phyloP scores from a whole-genome alignment of 2,329 filamentous ascomycete species.

The Ophiostoma angusticollis region DNA sequence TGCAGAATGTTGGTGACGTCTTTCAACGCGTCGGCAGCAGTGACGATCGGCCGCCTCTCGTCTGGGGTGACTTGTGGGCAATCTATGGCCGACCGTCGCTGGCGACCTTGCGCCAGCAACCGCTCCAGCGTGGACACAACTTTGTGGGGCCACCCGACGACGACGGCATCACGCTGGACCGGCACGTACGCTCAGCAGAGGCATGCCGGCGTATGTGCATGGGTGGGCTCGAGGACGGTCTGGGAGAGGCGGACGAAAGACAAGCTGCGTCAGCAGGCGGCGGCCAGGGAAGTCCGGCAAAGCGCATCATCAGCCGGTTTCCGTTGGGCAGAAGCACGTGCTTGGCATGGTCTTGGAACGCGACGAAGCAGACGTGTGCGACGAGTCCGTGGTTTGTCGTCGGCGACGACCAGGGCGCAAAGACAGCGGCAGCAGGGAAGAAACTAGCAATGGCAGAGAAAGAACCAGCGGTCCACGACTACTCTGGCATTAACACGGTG shows the following conservation, averaged over 20 bases:
- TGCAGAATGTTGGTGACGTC: slow-evolving; percentile 30
- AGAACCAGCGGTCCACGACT: too few species aligned
- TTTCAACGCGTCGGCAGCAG: slow-evolving; percentile 22
- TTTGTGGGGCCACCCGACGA: slow-evolving; percentile 32
- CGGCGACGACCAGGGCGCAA: slow-evolving; percentile 20
- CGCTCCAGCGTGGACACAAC: slow-evolving; percentile 29
- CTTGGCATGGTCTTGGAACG: slow-evolving; percentile 40
- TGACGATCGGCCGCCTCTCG: slow-evolving; percentile 20
- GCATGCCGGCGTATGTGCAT: slow-evolving; percentile 32
- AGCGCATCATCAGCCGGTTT: background rate
- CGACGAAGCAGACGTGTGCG: slow-evolving; percentile 26
- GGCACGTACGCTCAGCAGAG: slow-evolving; percentile 25
- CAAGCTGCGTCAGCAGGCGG: too few species aligned
- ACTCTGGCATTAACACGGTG: slow-evolving; percentile 26
- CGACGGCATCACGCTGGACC: slow-evolving; percentile 18
- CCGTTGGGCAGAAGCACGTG: slow-evolving; percentile 22
- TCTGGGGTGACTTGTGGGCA: slow-evolving; percentile 38
- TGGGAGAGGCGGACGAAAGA: background rate
- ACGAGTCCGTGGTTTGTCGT: slow-evolving; percentile 38
- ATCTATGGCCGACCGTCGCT: slow-evolving; percentile 32
- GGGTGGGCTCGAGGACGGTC: slow-evolving; percentile 17
- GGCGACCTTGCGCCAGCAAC: slow-evolving; percentile 23
- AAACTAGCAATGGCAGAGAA: background rate
- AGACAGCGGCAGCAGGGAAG: background rate
- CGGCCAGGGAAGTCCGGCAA: background rate